Evolutionary conservation across 2,329 filamentous ascomycete species (phyloP), one percentile per base, ranked within the genome.

Genomic region (Diaporthe capsici): DNA sequence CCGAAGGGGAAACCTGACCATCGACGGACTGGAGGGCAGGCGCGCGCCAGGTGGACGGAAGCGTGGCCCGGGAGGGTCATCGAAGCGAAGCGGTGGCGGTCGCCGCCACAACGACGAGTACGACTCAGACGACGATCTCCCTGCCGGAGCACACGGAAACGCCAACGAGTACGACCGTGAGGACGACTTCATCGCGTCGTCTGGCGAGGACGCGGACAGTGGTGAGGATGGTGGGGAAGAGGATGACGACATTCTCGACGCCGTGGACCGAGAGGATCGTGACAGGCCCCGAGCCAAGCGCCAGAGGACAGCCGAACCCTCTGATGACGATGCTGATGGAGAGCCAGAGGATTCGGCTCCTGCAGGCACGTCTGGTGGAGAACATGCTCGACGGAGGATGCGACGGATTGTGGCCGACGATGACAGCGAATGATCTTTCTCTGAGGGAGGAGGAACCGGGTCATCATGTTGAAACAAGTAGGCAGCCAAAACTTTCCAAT

Each of bases 121-220:
- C 76, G 94, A 96, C 80, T 94, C 94, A 12, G 94, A 95, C 79
- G 93, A 95, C 79, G 93, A 94, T 76, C 87, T 92, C 49, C 90
- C 91, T 22, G 88, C 90, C 51, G 90, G 91, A 44, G 87, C 86
- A 61, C 88, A 89, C 44, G 90, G 90, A 71, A 89, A 93, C 76
- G 49, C 49, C 49, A 93, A 96, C 78, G 93, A 95, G 79, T 96
- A 96, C 81, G 94, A 96, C 77, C 89, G 93, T 81, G 93, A 93
- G 47, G 94, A 96, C 80, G 94, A 93, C 75, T 96, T 96, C 82
- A 90, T 96, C 74, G 94, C 93, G 4, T 88, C 88, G 4, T 95
- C 93, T 80, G 94, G 95, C 75, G 94, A 95, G 57, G 83, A 84
- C 73, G 82, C 84, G 57, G 91, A 90, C 55, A 65, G 58, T 34